Conservation (phyloP, 129 eudicot species). For the Tagetes erecta region DNA sequence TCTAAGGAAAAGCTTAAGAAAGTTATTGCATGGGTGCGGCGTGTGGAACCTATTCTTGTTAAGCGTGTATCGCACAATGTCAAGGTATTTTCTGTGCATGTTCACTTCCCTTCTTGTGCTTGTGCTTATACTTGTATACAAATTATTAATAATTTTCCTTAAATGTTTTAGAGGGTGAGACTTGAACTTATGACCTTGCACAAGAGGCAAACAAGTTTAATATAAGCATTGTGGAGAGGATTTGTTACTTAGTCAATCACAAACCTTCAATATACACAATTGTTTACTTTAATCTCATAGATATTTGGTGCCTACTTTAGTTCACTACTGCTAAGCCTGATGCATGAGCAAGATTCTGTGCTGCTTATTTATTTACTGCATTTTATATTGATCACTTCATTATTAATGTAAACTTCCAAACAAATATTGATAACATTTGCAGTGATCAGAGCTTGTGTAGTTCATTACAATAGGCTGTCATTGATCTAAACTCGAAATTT, state of each 20-base stretch:
- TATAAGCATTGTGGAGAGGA: not conserved
- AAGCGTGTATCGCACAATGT: conserved; percentile 31
- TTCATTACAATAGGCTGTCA: not conserved
- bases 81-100: conserved; percentile 41
- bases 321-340: not conserved
- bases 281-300: not conserved
- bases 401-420: conserved; percentile 3
- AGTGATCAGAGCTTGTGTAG: not conserved
- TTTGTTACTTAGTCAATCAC: not conserved
- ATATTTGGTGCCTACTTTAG: not conserved
- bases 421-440: not conserved
- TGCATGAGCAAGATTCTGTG: not conserved
- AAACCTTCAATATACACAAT: not conserved
- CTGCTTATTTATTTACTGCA: not conserved
- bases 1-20: conserved; percentile 63
- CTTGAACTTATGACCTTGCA: not conserved
- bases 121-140: not conserved
- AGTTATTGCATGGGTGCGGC: conserved; percentile 69
- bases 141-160: not conserved
- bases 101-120: conserved; percentile 10
- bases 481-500: not conserved
- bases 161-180: not conserved
- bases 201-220: not conserved
- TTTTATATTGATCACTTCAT: not conserved
- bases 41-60: conserved; percentile 45